phyloP scores from a whole-genome alignment of 2,329 filamentous ascomycete genomes.

The Pyrenochaeta sp. region DNA sequence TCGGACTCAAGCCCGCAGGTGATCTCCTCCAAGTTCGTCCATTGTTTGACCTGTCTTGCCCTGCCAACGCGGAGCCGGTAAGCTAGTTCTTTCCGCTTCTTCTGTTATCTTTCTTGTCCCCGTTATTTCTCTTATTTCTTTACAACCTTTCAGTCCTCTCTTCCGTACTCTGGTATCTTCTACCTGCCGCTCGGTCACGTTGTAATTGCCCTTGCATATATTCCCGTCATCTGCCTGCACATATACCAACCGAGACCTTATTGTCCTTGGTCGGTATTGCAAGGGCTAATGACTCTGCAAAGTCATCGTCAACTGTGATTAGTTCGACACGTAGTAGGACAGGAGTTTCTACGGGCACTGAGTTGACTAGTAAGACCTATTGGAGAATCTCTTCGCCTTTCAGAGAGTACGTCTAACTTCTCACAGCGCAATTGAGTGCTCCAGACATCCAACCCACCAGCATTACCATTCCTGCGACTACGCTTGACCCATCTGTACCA shows the following conservation, averaged over 20 bases:
- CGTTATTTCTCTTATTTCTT: conserved; percentile 25
- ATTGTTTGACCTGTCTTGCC: conserved; percentile 47
- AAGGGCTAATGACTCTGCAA: conserved; percentile 36
- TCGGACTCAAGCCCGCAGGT: conserved; percentile 69
- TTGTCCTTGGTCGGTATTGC: conserved; percentile 25
- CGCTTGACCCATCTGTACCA: conserved; percentile 6
- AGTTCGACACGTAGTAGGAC: conserved; percentile 19
- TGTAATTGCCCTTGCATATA: conserved; percentile 19
- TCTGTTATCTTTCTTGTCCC: conserved; percentile 24
- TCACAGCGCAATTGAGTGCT: conserved; percentile 17
- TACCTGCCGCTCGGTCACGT: conserved; percentile 13
- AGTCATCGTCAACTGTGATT: conserved; percentile 15
- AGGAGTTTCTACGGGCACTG: conserved; percentile 13
- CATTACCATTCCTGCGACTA: conserved; percentile 10
- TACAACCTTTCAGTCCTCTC: conserved; percentile 27
- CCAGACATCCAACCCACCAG: conserved; percentile 20
- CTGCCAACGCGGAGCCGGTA: conserved; percentile 34
- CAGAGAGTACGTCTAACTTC: conserved; percentile 5
- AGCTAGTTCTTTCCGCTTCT: conserved; percentile 29
- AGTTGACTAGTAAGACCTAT: conserved; percentile 20
- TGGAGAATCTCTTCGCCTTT: background rate
- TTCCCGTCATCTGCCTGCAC: conserved; percentile 11
- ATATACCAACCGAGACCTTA: conserved; percentile 14
- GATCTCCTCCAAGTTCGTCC: conserved; percentile 39
- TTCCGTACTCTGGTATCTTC: conserved; percentile 18